These are phyloP conservation scores for Blastocystis sp. DNA, from an alignment of 352 stramenopile species.

Conservation along the genomic window DNA sequence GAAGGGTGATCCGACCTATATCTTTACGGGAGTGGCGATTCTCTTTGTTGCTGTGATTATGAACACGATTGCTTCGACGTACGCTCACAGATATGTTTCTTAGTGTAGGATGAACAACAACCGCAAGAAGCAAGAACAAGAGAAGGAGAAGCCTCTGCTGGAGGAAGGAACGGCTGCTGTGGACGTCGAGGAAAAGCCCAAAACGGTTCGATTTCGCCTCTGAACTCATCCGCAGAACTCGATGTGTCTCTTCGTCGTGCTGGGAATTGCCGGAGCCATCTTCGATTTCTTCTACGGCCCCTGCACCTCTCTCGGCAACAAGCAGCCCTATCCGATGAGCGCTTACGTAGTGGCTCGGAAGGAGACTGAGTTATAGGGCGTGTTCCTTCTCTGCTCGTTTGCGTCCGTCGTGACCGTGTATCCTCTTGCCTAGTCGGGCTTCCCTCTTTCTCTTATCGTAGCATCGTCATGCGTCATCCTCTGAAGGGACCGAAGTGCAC, in stretches of 20 bases:
- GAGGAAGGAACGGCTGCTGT: background rate
- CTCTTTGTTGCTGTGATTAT: slow-evolving; percentile 42
- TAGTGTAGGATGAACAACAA: slow-evolving; percentile 26
- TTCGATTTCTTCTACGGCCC: slow-evolving; percentile 51
- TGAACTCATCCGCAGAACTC: background rate
- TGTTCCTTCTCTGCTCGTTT: slow-evolving; percentile 39
- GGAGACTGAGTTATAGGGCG: background rate
- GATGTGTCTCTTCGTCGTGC: slow-evolving; percentile 13
- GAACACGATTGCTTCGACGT: slow-evolving; percentile 24
- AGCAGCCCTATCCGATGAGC: background rate
- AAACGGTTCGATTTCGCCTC: background rate
- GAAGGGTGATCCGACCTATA: background rate
- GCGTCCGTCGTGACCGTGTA: slow-evolving; percentile 7
- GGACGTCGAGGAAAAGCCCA: background rate
- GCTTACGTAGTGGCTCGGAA: background rate
- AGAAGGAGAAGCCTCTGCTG: background rate
- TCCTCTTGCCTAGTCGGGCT: slow-evolving; percentile 3
- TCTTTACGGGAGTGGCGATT: slow-evolving; percentile 34
- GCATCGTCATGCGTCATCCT: slow-evolving; percentile 36
- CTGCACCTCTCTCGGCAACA: slow-evolving; percentile 23
- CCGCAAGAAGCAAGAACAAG: background rate
- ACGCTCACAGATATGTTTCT: background rate
- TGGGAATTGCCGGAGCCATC: background rate
- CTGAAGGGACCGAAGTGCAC: slow-evolving; percentile 22
- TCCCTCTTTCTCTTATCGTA: background rate